phyloP scores from a whole-genome alignment of 169 alveolate genomes.

The Besnoitia besnoiti region DNA sequence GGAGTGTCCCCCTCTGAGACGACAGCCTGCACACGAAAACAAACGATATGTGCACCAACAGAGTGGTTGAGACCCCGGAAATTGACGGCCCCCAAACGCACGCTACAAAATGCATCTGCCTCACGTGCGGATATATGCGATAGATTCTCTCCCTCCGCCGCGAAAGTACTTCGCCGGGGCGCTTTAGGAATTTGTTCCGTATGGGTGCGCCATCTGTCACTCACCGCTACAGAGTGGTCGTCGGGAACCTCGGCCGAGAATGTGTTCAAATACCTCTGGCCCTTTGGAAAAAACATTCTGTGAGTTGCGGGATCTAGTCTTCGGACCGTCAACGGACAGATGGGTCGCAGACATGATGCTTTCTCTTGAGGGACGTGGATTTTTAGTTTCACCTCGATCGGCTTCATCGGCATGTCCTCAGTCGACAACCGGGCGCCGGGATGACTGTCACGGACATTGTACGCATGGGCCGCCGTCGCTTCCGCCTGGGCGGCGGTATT shows the following conservation, averaged over 20 bases:
- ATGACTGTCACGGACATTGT: too few relatives aligned
- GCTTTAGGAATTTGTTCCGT: too few relatives aligned
- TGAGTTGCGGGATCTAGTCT: not conserved
- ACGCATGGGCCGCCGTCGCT: too few relatives aligned
- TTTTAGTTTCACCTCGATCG: not conserved
- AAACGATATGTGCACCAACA: not conserved
- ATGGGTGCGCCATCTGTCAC: too few relatives aligned
- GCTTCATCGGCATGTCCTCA: too few relatives aligned
- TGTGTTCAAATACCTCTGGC: constrained; percentile 19
- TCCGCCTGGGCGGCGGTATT: too few relatives aligned
- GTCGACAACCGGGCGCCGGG: too few relatives aligned
- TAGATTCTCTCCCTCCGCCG: too few relatives aligned
- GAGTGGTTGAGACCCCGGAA: not conserved
- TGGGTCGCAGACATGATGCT: not conserved
- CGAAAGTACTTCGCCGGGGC: too few relatives aligned
- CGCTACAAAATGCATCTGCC: too few relatives aligned
- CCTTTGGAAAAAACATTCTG: not conserved
- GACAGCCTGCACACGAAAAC: not conserved
- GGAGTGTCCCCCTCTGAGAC: constrained; percentile 4
- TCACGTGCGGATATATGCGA: too few relatives aligned
- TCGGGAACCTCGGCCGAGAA: not conserved
- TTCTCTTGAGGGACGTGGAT: not conserved
- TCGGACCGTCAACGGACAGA: constrained; percentile 9
- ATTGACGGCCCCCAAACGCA: too few relatives aligned
- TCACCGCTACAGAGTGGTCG: not conserved